Evolutionary conservation across 257 asterid genomes (phyloP), one percentile per base, ranked within the genome.

Genomic region (Gentiana macrophylla): DNA sequence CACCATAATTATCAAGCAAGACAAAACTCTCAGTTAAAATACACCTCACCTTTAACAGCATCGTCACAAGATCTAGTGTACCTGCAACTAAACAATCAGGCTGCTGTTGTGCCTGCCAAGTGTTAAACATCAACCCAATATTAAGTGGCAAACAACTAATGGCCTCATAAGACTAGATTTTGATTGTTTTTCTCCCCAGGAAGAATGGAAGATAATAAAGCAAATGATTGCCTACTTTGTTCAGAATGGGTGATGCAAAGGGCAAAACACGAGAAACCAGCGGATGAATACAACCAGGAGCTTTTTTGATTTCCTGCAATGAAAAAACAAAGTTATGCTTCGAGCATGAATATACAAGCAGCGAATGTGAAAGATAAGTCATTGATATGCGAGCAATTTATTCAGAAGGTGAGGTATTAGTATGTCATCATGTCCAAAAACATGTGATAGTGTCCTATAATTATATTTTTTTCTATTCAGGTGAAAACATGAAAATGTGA

Each of bases 81-180:
- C 94, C 95, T 69, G 98, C 85, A 69, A 87, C 93, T 72, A 88
- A 81, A 62, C 95, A 93, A 43, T 83, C 95, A 55, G 95, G 85
- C 79, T 87, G 93, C 76, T 81, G 95, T 12, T 78, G 93, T 36
- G 98, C 94, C 98, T 91, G 90, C 70, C 55, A 78, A 74, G 71
- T 56, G 74, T 35, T 57, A 52, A 59, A 59, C 52, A 47, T 32
- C 69, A 52, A 71, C 67, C 68, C 69, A 50, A 46, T 13, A 8
- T 24, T 5, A 38, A 38, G 45, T 41, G 2, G 46, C 12, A 37
- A 13, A 5, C 13, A 0, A 32, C 4, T 2, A 35, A 44, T 12
- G 12, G 37, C 36, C 8, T 24, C 32, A 67, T 6, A 48, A 49
- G 56, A 12, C 46, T 41, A 0, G 8, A 41, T 41, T 41, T 41